Evolutionary conservation across 768 basidiomycete species (phyloP).

Genomic region (Phylloporus arenicola): DNA sequence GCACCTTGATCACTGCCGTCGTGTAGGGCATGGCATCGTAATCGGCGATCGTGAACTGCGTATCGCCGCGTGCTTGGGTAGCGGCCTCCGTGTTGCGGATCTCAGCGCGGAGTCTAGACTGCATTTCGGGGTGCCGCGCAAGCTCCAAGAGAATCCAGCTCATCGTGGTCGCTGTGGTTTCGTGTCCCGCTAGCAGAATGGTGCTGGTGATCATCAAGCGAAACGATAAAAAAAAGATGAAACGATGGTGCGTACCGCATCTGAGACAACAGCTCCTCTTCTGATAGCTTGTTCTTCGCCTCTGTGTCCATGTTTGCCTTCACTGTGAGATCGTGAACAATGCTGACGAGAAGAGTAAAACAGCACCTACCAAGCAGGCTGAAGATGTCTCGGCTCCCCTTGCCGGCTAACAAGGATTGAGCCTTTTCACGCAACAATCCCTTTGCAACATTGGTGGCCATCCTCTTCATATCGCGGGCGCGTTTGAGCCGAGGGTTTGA

Average conservation of each 20-base stretch:
- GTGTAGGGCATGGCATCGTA: conserved; percentile 48
- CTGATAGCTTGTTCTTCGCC: conserved; percentile 21
- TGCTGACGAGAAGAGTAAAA: not conserved
- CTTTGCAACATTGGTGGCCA: conserved; percentile 9
- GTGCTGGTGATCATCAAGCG: conserved; percentile 31
- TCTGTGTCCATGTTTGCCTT: conserved; percentile 26
- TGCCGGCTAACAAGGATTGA: conserved; percentile 8
- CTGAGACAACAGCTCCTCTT: conserved; percentile 8
- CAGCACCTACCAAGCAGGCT: conserved; percentile 35
- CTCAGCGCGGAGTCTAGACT: conserved; percentile 49
- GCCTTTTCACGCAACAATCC: conserved; percentile 19
- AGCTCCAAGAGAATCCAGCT: conserved; percentile 41
- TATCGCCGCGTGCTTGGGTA: not conserved
- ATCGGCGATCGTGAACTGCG: conserved; percentile 31
- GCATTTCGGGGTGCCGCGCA: conserved; percentile 50
- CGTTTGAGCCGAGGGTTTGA: conserved; percentile 15
- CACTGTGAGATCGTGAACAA: conserved; percentile 10
- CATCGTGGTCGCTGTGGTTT: too few species aligned
- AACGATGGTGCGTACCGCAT: conserved; percentile 13
- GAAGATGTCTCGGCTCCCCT: conserved; percentile 15
- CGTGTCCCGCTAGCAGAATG: conserved; percentile 49
- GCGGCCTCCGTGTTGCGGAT: conserved; percentile 3
- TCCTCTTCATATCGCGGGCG: conserved; percentile 8
- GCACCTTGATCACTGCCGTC: conserved; percentile 28
- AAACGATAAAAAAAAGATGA: too few species aligned